Conservation (phyloP, 805 yeast species). For the Komagataella pastoris region DNA sequence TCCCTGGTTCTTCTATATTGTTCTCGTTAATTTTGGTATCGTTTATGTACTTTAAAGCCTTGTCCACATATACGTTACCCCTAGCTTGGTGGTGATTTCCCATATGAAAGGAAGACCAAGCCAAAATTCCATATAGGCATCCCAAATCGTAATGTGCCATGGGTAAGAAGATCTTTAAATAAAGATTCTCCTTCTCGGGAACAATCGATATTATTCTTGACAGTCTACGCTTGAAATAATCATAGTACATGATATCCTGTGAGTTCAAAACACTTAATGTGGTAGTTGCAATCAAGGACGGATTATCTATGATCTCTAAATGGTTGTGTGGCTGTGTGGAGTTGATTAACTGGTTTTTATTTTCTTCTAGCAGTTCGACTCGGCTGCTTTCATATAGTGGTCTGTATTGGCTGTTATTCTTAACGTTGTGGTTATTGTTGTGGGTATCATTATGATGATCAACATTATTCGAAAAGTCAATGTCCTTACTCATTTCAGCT, state of each 20-base stretch:
- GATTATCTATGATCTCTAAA: slow-evolving; percentile 7
- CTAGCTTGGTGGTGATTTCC: slow-evolving; percentile 27
- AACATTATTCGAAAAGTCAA: neutral
- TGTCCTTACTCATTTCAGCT: neutral
- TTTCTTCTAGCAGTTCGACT: neutral
- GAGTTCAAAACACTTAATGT: slow-evolving; percentile 12
- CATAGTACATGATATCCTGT: slow-evolving; percentile 17
- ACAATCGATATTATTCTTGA: slow-evolving; percentile 31
- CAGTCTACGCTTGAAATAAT: slow-evolving; percentile 33
- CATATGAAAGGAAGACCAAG: slow-evolving; percentile 43
- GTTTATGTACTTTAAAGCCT: slow-evolving; percentile 30
- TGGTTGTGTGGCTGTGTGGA: neutral
- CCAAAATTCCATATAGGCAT: slow-evolving; percentile 35
- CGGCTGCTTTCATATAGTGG: neutral
- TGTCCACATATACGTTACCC: slow-evolving; percentile 32
- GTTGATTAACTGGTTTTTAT: neutral
- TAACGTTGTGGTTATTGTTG: neutral
- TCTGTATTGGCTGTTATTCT: neutral
- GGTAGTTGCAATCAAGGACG: slow-evolving; percentile 13
- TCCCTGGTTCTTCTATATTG: slow-evolving; percentile 8
- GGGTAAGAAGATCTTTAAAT: slow-evolving; percentile 38
- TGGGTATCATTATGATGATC: neutral
- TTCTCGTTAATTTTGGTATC: slow-evolving; percentile 14
- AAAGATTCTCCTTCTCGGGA: slow-evolving; percentile 35
- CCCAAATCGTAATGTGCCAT: slow-evolving; percentile 39